Evolutionary conservation across 805 yeast species (phyloP).

Genomic region (Yarrowia keelungensis): DNA sequence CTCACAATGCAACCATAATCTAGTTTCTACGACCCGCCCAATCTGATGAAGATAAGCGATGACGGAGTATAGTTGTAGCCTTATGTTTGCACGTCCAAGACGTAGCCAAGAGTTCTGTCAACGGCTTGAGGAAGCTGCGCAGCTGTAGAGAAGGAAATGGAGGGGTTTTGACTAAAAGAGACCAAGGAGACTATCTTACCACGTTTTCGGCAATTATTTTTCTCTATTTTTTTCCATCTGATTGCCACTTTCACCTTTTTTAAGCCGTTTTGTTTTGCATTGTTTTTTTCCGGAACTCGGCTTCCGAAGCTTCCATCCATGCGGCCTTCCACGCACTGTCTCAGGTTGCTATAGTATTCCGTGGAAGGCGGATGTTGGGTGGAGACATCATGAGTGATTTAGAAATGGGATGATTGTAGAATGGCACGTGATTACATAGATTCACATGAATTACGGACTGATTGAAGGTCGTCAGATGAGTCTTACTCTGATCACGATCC

Average conservation of each 20-base stretch:
- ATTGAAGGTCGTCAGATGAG: no score
- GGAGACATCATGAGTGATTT: constrained; percentile 1
- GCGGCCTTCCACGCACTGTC: constrained; percentile 17
- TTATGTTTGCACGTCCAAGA: not conserved
- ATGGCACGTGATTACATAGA: not conserved
- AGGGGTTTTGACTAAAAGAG: no score
- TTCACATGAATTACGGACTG: no score
- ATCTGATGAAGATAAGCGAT: constrained; percentile 10
- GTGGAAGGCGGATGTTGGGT: not conserved
- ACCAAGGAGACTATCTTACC: no score
- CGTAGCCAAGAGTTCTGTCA: constrained; percentile 5
- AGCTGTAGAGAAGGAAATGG: no score
- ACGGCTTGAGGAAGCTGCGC: not conserved
- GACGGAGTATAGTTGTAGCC: not conserved
- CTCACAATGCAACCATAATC: no score
- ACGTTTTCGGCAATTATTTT: no score
- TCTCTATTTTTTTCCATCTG: no score
- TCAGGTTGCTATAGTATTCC: constrained; percentile 5
- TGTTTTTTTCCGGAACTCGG: not conserved
- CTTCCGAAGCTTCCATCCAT: not conserved
- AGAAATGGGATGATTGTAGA: not conserved
- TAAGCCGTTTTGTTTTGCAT: not conserved
- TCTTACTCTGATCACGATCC: no score
- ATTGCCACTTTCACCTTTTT: no score
- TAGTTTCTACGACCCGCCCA: not conserved